Percentiles rank a stretch among this genome's conserved stretches.
These are phyloP conservation scores for Mucor circinelloides DNA, from an alignment of 371 early-diverging fungal species.

Conservation along the genomic window DNA sequence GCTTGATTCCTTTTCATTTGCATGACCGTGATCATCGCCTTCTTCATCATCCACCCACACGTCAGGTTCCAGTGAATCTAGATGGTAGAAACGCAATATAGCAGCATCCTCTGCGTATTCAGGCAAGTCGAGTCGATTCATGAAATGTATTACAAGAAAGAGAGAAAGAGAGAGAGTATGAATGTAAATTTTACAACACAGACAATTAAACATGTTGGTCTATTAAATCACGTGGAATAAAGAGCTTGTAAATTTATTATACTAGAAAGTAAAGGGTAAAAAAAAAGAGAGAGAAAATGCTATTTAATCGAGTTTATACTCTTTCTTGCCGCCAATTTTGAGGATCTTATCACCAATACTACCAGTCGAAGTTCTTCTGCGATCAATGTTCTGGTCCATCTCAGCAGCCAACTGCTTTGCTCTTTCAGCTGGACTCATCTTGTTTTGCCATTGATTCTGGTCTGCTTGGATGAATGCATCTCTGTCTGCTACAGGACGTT, in stretches of 20 bases:
- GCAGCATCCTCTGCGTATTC: conserved; percentile 61
- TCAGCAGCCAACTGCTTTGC: conserved; percentile 31
- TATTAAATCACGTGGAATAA: neutral
- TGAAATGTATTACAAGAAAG: neutral
- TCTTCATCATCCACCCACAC: conserved; percentile 47
- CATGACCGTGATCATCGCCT: conserved; percentile 14
- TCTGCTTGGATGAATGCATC: conserved; percentile 30
- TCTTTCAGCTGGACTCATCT: conserved; percentile 31
- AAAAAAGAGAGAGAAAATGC: neutral
- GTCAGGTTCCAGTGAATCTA: conserved; percentile 50
- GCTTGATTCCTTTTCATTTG: conserved; percentile 33
- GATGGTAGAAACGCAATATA: conserved; percentile 44
- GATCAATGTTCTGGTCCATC: conserved; percentile 14
- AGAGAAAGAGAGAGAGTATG: neutral
- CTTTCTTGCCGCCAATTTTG: conserved; percentile 25
- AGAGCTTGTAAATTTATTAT: neutral
- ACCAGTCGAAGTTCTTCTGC: neutral
- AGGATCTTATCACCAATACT: conserved; percentile 16
- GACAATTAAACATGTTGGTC: neutral
- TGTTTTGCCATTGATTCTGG: conserved; percentile 23
- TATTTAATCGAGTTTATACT: conserved; percentile 13
- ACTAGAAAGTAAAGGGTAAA: neutral
- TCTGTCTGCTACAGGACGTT: conserved; percentile 26
- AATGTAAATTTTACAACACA: neutral
- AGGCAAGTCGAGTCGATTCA: conserved; percentile 30